Percentiles rank a stretch among this genome's conserved stretches.
These are phyloP conservation scores for Ogataea trehaloabstinens DNA, from an alignment of 805 yeast species.

Conservation along the genomic window DNA sequence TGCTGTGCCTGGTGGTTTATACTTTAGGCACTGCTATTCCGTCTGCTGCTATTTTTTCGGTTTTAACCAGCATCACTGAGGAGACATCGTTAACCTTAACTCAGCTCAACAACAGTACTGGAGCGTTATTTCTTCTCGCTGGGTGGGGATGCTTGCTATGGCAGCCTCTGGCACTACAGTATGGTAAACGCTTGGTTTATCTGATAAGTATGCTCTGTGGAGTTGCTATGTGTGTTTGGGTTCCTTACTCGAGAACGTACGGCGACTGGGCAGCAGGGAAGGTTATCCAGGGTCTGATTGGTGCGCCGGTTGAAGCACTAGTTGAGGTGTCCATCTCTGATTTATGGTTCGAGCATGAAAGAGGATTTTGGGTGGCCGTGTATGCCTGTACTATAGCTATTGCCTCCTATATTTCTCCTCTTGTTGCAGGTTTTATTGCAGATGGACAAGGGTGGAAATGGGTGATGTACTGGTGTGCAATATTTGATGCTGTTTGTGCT, in stretches of 20 bases:
- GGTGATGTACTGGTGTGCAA: no score
- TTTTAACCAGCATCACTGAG: background rate
- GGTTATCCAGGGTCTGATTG: conserved; percentile 19
- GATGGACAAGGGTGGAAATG: no score
- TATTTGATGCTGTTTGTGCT: no score
- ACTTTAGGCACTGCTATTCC: background rate
- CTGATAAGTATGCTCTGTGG: background rate
- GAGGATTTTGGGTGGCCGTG: no score
- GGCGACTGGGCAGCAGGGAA: no score
- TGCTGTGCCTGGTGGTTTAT: background rate
- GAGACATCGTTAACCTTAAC: background rate
- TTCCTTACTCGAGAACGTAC: no score
- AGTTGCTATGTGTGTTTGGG: background rate
- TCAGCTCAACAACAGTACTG: background rate
- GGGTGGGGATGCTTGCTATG: background rate
- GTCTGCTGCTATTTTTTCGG: background rate
- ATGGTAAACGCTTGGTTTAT: background rate
- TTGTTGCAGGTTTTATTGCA: no score
- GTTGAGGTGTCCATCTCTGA: no score
- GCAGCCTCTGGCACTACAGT: background rate
- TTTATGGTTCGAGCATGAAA: no score
- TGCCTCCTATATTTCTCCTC: no score
- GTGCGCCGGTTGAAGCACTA: no score
- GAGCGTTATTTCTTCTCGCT: background rate
- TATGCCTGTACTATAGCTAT: no score